Conservation (phyloP, 116 monocot species). For the Cymodocea nodosa region DNA sequence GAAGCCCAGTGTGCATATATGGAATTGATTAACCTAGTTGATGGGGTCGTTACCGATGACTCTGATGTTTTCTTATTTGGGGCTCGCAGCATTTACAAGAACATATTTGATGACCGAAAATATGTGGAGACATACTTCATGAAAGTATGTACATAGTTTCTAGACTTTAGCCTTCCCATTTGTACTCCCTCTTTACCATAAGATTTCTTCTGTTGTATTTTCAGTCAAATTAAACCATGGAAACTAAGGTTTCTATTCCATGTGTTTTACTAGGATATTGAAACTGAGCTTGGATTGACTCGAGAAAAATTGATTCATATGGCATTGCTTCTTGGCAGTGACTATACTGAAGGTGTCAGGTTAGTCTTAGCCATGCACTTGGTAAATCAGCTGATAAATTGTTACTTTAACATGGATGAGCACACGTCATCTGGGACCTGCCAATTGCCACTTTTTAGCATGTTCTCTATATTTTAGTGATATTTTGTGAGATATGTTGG, state of each 20-base stretch:
- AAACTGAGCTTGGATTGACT: conserved; percentile 82
- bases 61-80: conserved; percentile 98
- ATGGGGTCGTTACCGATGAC: conserved; percentile 98
- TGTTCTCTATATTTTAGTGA: too few relatives aligned
- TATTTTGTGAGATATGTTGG: too few relatives aligned
- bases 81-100: conserved; percentile 77
- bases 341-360: conserved; percentile 99
- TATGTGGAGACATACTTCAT: conserved; percentile 99
- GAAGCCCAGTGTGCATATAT: conserved; percentile 99
- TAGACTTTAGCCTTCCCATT: background rate
- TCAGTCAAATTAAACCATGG: too few relatives aligned
- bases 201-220: background rate
- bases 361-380: conserved; percentile 4
- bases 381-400: too few relatives aligned
- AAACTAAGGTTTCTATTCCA: background rate
- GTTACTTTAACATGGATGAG: too few relatives aligned
- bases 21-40: conserved; percentile 76
- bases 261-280: conserved; percentile 56
- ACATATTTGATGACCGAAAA: conserved; percentile 97
- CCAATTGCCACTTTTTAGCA: too few relatives aligned
- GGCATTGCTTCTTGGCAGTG: conserved; percentile 98
- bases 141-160: conserved; percentile 44
- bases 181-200: background rate
- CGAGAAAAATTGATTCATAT: conserved; percentile 78
- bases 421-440: too few relatives aligned